phyloP scores from a whole-genome alignment of 305 asterid species.

The Solanum chacoense region DNA sequence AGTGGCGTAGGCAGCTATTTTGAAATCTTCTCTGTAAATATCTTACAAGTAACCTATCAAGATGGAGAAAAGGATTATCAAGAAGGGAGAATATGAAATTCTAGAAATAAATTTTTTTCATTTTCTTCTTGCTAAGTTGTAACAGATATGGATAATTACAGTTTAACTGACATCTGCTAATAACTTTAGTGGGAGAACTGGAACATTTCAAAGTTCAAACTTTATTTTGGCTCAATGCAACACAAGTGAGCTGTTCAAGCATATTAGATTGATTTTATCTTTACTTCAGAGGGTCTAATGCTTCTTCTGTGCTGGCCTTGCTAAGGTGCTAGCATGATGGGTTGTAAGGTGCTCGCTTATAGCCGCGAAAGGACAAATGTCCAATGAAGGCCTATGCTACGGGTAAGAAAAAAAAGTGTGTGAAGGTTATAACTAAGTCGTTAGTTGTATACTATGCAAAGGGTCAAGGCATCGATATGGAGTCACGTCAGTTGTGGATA shows the following conservation, averaged over 20 bases:
- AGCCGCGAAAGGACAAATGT: background rate
- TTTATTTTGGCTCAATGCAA: background rate
- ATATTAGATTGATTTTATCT: background rate
- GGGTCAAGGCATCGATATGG: background rate
- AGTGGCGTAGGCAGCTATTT: background rate
- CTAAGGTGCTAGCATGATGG: background rate
- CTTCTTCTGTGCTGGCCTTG: background rate
- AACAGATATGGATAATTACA: background rate
- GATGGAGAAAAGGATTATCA: background rate
- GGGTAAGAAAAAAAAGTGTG: background rate
- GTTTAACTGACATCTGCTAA: background rate
- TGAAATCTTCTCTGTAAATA: background rate
- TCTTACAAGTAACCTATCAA: background rate
- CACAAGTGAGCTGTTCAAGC: background rate
- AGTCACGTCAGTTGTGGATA: background rate
- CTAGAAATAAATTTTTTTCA: background rate
- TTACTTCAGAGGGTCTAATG: background rate
- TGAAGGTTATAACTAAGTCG: background rate
- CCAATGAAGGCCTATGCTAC: background rate
- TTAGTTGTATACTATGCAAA: background rate
- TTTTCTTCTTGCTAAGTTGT: background rate
- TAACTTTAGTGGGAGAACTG: background rate
- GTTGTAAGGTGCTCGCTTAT: background rate
- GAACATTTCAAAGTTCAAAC: background rate
- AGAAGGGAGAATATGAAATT: background rate